Conservation (phyloP, 176 grass and related monocot species). For the Tuctoria greenei region DNA sequence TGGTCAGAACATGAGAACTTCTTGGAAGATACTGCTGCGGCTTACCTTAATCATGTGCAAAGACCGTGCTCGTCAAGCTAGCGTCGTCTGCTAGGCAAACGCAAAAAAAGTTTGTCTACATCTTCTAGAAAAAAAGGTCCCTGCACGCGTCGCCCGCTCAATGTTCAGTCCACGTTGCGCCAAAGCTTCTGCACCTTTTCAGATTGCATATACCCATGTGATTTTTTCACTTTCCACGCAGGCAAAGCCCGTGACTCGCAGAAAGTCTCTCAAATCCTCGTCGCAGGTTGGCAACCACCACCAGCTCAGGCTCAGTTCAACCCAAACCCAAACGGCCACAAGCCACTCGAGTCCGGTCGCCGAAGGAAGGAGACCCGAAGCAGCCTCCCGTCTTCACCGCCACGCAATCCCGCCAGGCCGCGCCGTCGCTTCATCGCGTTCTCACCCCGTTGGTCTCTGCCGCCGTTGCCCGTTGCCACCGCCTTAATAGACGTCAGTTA, state of each 20-base stretch:
- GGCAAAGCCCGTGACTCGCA: background rate
- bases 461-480: too few species aligned
- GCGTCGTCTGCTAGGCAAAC: background rate
- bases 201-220: background rate
- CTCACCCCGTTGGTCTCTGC: background rate
- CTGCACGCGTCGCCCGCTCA: background rate
- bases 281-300: background rate
- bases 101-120: background rate
- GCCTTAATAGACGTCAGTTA: too few species aligned
- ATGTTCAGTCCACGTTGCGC: too few species aligned
- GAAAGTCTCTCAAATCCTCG: background rate
- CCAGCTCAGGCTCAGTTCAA: background rate
- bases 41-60: too few species aligned
- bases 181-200: background rate
- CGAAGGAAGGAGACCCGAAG: conserved; percentile 18
- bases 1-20: background rate
- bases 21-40: background rate
- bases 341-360: background rate
- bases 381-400: conserved; percentile 4
- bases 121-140: background rate
- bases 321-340: background rate
- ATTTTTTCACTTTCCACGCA: background rate
- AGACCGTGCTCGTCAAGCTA: background rate
- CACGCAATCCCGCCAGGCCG: background rate
- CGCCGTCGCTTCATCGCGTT: background rate